Conservation (phyloP, 257 asterid genomes). For the Verbena officinalis region DNA sequence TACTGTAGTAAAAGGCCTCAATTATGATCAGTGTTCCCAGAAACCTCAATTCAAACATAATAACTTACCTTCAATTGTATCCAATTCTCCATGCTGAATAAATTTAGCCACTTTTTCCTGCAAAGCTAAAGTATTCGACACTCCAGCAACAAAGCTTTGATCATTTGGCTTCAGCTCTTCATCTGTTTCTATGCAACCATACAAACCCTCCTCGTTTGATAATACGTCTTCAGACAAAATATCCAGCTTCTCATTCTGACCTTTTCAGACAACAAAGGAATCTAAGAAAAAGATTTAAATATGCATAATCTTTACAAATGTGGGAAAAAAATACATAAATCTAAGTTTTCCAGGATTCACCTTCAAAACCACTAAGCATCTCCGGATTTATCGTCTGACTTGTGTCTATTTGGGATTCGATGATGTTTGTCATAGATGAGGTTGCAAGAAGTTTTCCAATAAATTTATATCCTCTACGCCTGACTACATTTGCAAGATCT, state of each 20-base stretch:
- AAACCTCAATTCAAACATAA: neutral
- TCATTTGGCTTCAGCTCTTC: constrained; percentile 30
- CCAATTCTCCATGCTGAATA: constrained; percentile 73
- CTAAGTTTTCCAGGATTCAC: constrained; percentile 36
- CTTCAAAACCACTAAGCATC: constrained; percentile 33
- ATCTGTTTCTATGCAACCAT: constrained; percentile 23
- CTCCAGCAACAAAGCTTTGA: constrained; percentile 17
- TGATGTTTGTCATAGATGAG: constrained; percentile 31
- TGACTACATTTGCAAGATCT: constrained; percentile 86
- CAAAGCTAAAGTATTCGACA: constrained; percentile 38
- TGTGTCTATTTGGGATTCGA: constrained; percentile 31
- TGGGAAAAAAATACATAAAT: constrained; percentile 25
- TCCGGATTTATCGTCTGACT: constrained; percentile 38
- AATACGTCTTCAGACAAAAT: constrained; percentile 39
- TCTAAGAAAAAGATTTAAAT: constrained; percentile 29
- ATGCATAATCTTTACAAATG: constrained; percentile 1
- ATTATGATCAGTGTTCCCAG: neutral
- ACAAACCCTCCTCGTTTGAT: constrained; percentile 32
- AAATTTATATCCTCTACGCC: constrained; percentile 89
- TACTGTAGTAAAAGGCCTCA: constrained; percentile 1
- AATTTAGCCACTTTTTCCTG: constrained; percentile 60
- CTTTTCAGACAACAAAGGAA: constrained; percentile 49
- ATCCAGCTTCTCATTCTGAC: constrained; percentile 53
- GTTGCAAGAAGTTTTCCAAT: constrained; percentile 61
- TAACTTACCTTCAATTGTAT: constrained; percentile 56